Base-by-base conservation (phyloP, 768 basidiomycete species). In the Ramaria rubella region DNA sequence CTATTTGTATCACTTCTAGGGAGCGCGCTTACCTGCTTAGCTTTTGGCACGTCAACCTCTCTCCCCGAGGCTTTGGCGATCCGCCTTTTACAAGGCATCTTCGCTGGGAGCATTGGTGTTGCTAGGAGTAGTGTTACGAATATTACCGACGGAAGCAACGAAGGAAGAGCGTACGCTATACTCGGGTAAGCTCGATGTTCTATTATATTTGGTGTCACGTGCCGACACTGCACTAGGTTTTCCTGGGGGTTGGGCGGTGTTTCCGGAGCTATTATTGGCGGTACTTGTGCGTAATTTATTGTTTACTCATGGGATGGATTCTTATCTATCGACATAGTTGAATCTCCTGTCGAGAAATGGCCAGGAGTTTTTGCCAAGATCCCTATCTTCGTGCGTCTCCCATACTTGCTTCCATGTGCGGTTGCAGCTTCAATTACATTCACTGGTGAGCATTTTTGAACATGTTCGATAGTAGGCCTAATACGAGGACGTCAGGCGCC, bases 201-300 rank as follows among this genome's bases (percentile, higher is more conserved):
- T 19, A 44, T 23, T 36, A 31, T 38, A 36, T 42, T 3, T 57
- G 49, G 21, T 40, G 43, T 52, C 54, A 23, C 30, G 15, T 38
- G 40, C 43, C 43, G 11, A 48, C 60, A 40, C 30, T 57, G 49
- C 55, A 29, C n/a, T 56, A 91, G 88, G 11, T 96, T 95, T 69
- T 90, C 86, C 62, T 96, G 95, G 96, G 94, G 94, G 59, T 81
- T 98, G 61, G 96, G 95, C 59, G 96, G 94, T 80, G 90, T 94
- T 12, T 81, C 85, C 45, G 92, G 92, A 43, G 87, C 88, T 45
- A 86, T 94, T 52, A 78, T 94, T 29, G 93, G 90, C 59, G 90
- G 90, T 63, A 73, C 83, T 62, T 85, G 90, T 91, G 61, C 69
- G 89, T 76, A 21, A 7, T 57, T 55, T 40, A 2, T 44, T 21